Base-by-base conservation (phyloP, 306 rosid genomes). In the Comarum palustre region DNA sequence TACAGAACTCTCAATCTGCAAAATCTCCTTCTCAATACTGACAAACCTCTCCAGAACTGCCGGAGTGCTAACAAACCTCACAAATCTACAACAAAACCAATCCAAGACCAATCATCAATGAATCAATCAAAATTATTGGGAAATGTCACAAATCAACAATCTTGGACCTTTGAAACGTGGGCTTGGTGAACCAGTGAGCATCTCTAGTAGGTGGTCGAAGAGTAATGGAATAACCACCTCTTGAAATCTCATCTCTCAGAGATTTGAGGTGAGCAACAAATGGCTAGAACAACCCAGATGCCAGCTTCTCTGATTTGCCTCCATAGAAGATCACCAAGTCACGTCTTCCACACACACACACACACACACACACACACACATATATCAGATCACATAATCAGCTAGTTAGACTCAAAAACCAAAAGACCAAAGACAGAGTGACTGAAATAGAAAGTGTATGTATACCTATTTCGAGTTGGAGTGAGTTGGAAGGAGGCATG, bases 51-150 rank as follows among this genome's bases (percentile, higher is more conserved):
- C 93, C 74, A 88, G 58, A 82, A 86, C 69, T 3, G 87, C 89
- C 19, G 90, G 93, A 39, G 93, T 86, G 87, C 93, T 82, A 66
- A 88, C 90, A 46, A 86, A 88, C n/a, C 90, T 80, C 68, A 88
- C 93, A 82, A 88, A 86, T 77, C 93, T 88, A 78, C 20, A 46
- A 58, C 64, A 69, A 10, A 47, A 31, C 10, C 69, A 61, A 31
- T 16, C 12, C 0, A 3, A 22, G 3, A 7, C 5, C n/a, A 70
- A 36, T 36, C 12, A 57, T 5, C 38, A 57, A 25, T 19, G 8
- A 63, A 4, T 19, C 38, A 63, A 22, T 51, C 29, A 52, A 24
- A 39, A 51, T 4, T 0, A 6, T 12, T n/a, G 34, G 4, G 25
- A 12, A 38, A 42, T 17, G 25, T 16, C 52, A 39, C 27, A 55